Base-by-base conservation (phyloP, 805 yeast genomes). In the Metschnikowia borealis region DNA sequence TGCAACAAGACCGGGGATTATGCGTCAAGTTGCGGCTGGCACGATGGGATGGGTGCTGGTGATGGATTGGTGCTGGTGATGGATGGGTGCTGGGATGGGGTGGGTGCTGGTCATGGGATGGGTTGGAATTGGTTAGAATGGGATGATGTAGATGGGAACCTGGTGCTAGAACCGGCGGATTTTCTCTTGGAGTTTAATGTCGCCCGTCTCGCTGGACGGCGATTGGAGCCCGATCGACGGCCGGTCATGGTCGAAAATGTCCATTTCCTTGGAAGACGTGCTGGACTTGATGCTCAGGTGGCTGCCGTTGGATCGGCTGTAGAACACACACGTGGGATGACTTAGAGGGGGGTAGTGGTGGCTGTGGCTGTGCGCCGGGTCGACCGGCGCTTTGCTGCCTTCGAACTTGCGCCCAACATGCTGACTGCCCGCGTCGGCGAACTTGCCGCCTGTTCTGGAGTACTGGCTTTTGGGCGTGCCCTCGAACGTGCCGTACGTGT, bases 221-320 rank as follows among this genome's bases (percentile, higher is more conserved):
- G 74, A 69, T 6, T 60, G 53, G 11, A 61, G 59, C 3, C 65
- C 67, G 39, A 54, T 48, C 42, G 52, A 53, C 18, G 63, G 55
- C 23, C 62, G 53, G 35, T 63, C 70, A 20, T 48, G 45, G 47
- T 67, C 70, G 48, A 65, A 66, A 6, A 64, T 55, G 21, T 59
- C 60, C 35, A 52, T 52, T 18, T 61, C 65, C 14, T 54, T 49
- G 13, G 57, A 52, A 17, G 62, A 53, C 18, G 52, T 50, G 14
- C 63, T 51, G 21, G 67, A 62, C 49, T 57, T 62, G 35, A 67
- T 50, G 49, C 71, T 68, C 32, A 59, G 61, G 50, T 59, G 65
- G 52, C 68, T 64, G 44, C 46, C 55, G 48, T 63, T 67, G 46
- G 53, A 33, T 13, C 50, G 46, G 23, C 46, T 21, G 38, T 53